Evolutionary conservation across 495 filamentous ascomycete species (phyloP).

Genomic region (Aspergillus cavernicola): DNA sequence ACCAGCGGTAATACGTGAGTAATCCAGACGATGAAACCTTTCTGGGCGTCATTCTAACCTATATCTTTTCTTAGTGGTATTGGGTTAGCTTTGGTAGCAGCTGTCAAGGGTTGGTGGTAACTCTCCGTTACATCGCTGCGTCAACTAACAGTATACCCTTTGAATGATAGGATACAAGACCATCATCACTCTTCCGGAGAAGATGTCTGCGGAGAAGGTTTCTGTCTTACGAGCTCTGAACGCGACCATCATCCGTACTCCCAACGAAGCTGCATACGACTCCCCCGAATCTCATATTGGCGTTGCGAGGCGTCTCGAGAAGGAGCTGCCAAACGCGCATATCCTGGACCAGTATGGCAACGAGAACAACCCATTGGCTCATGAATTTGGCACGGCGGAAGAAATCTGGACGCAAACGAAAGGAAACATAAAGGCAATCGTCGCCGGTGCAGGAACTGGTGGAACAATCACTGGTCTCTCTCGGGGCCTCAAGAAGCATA

Average conservation of each 20-base stretch:
- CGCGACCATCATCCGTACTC: slow-evolving; percentile 95
- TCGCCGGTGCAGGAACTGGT: slow-evolving; percentile 92
- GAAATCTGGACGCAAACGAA: slow-evolving; percentile 92
- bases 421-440: slow-evolving; percentile 78
- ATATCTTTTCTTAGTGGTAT: slow-evolving; percentile 63
- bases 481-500: slow-evolving; percentile 82
- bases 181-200: slow-evolving; percentile 97
- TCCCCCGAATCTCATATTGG: slow-evolving; percentile 95
- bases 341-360: slow-evolving; percentile 98
- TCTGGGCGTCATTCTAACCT: slow-evolving; percentile 19
- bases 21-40: background rate
- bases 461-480: slow-evolving; percentile 93
- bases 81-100: slow-evolving; percentile 86
- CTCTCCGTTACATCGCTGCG: background rate
- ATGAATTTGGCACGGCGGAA: slow-evolving; percentile 92
- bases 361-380: slow-evolving; percentile 83
- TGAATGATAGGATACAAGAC: slow-evolving; percentile 69
- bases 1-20: slow-evolving; percentile 92
- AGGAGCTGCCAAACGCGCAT: slow-evolving; percentile 94
- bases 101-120: slow-evolving; percentile 67
- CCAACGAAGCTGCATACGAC: slow-evolving; percentile 92
- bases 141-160: background rate
- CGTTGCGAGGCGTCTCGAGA: slow-evolving; percentile 81
- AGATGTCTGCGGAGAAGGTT: slow-evolving; percentile 99
- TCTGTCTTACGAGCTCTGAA: slow-evolving; percentile 88